Evolutionary conservation across 768 basidiomycete species (phyloP).

Genomic region (Rhizopogon vesiculosus): DNA sequence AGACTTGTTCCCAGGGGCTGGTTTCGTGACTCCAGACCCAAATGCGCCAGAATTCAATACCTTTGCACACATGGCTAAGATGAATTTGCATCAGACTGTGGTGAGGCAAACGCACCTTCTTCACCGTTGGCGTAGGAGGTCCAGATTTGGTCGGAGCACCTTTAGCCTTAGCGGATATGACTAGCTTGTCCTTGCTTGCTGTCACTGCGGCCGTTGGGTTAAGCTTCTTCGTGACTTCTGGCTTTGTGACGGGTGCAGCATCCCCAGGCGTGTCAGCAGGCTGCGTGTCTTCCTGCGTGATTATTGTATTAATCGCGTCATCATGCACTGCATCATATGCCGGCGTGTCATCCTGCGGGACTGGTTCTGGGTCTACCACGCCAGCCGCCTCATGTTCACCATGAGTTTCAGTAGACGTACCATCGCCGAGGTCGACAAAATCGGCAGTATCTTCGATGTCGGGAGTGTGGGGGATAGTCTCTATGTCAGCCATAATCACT

Average conservation of each 20-base stretch:
- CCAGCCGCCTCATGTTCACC: conserved; percentile 36
- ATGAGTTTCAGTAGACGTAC: conserved; percentile 19
- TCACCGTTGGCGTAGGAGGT: conserved; percentile 54
- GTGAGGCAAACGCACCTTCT: conserved; percentile 50
- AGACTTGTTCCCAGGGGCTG: conserved; percentile 39
- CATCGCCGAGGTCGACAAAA: conserved; percentile 13
- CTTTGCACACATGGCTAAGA: conserved; percentile 35
- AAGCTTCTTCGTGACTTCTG: conserved; percentile 22
- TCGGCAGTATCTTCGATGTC: conserved; percentile 18
- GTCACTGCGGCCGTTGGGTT: conserved; percentile 21
- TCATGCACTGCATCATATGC: conserved; percentile 16
- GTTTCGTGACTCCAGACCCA: conserved; percentile 51
- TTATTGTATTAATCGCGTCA: conserved; percentile 8
- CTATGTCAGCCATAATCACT: conserved; percentile 34
- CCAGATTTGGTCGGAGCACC: conserved; percentile 40
- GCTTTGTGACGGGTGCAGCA: conserved; percentile 10
- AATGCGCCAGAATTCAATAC: conserved; percentile 64
- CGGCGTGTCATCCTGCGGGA: conserved; percentile 14
- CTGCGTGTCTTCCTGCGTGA: conserved; percentile 19
- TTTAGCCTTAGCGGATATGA: conserved; percentile 41
- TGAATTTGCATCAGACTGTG: conserved; percentile 13
- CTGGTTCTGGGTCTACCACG: conserved; percentile 26
- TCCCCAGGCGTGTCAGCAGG: conserved; percentile 17
- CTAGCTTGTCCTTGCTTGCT: conserved; percentile 26
- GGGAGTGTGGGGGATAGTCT: conserved; percentile 15